Base-by-base conservation (phyloP, 2,329 filamentous ascomycete species). In the Ilyonectria destructans region DNA sequence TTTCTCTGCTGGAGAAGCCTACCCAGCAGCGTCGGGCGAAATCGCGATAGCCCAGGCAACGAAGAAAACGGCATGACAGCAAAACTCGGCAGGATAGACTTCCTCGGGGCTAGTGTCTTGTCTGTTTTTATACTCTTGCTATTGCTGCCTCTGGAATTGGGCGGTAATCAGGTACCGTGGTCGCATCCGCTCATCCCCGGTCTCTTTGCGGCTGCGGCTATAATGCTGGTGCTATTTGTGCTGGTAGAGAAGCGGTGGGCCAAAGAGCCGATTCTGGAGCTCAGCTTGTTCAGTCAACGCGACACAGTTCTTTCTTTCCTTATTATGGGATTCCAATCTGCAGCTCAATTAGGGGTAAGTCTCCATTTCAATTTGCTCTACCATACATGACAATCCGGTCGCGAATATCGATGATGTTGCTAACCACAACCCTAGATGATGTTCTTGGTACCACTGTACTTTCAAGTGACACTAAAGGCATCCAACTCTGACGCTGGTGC, bases 121-220 rank as follows among this genome's bases (percentile, higher is more conserved):
- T 19, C 19, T 1, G 2, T 3, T 12, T 49, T 40, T 15, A 40
- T 59, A 7, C 45, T 59, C 13, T 6, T 51, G 12, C 8, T 49
- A 2, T 31, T 59, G 9, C 43, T 58, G 6, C 56, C 56, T 17
- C 48, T 58, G 26, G 56, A 58, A 19, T 5, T 58, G n/a, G 56
- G 56, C 9, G 56, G 56, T 35, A 58, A 58, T 31, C 23, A 58
- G 17, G 40, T 58, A 3, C 26, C 56, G 6, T 58, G 56, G 56
- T 58, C 56, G 8, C 40, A 58, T 21, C 56, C 56, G 10, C 56
- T 58, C n/a, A 58, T 58, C 21, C 45, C 57, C 40, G n/a, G 26
- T 40, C 43, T 59, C 15, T 21, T 59, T 59, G 56, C 8, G 3
- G 43, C 21, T 8, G 40, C 56, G 8, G 23, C 31, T 23, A 21